These are phyloP conservation scores for Hysterium pulicare DNA, from an alignment of 2,329 filamentous ascomycete species.

Conservation along the genomic window DNA sequence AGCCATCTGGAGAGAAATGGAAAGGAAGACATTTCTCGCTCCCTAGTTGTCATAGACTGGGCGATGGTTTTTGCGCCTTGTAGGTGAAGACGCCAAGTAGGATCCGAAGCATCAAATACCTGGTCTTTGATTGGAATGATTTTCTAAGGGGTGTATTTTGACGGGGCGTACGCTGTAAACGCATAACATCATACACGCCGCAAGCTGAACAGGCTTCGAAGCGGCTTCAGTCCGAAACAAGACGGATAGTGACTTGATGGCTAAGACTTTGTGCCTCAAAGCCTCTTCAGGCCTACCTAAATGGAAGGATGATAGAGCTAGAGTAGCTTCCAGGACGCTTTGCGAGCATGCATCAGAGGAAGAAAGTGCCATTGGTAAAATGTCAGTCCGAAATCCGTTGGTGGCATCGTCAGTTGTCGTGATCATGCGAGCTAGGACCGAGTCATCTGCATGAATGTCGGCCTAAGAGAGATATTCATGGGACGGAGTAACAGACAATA, in stretches of 20 bases:
- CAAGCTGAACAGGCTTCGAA: constrained; percentile 41
- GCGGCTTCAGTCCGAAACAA: constrained; percentile 33
- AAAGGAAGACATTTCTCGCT: constrained; percentile 23
- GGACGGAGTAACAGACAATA: constrained; percentile 20
- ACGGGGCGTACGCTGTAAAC: constrained; percentile 45
- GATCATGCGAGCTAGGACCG: constrained; percentile 44
- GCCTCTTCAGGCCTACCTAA: constrained; percentile 39
- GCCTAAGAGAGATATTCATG: constrained; percentile 23
- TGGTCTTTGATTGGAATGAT: constrained; percentile 17
- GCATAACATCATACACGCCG: constrained; percentile 51
- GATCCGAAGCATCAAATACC: constrained; percentile 50
- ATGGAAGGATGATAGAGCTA: constrained; percentile 46
- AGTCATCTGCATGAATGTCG: constrained; percentile 40
- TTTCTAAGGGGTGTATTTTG: not conserved
- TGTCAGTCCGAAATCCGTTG: constrained; percentile 47
- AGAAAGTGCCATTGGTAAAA: constrained; percentile 47
- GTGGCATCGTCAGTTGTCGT: constrained; percentile 45
- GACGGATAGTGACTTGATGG: constrained; percentile 40
- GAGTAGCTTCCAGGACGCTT: constrained; percentile 45
- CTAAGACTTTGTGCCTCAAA: constrained; percentile 42
- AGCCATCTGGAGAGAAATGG: constrained; percentile 48
- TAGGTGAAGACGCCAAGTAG: constrained; percentile 46
- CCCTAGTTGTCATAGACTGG: constrained; percentile 19
- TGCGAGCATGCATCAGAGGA: constrained; percentile 33
- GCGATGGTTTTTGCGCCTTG: constrained; percentile 43